Evolutionary conservation across 139 green algal genomes (phyloP), one percentile per base, ranked within the genome.

Genomic region (Tetratostichococcus sp.): DNA sequence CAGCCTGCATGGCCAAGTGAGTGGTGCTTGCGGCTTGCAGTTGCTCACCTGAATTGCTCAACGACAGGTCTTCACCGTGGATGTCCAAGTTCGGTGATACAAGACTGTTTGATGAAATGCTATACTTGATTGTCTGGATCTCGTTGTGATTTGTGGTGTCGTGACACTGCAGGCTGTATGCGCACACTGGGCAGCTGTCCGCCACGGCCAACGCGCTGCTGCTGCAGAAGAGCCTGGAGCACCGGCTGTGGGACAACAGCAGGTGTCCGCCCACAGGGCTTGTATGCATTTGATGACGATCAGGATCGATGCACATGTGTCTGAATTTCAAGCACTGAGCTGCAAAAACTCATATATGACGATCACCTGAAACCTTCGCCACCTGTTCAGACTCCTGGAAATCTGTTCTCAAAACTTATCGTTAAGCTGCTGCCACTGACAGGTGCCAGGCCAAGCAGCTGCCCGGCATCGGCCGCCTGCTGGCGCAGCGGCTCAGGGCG

Each of bases 1-100:
- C 80, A 1, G 69, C 33, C 25, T 85, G 79, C 72, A 93, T 93
- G 88, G 70, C 74, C 67, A 89, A 79, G 86, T 89, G 68, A 32
- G 80, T 6, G 1, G 5, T 34, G 39, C 2, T 39, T 35, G 22
- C 33, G 26, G 14, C 30, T 22, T 71, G 3, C 70, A 67, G 22
- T 30, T 43, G 30, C 33, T 35, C 26, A 22, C 8, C n/a, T 72
- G 67, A n/a, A n/a, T n/a, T n/a, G n/a, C n/a, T n/a, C n/a, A n/a
- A n/a, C n/a, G n/a, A n/a, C n/a, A n/a, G n/a, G n/a, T n/a, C n/a
- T n/a, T n/a, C n/a, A n/a, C n/a, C n/a, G n/a, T n/a, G n/a, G n/a
- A n/a, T n/a, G n/a, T n/a, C n/a, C n/a, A 72, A 17, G 31, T 57
- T 6, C 58, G 33, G 19, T 6, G 30, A 35, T 70, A 42, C 39